Evolutionary conservation across 1,284 basidiomycete genomes (phyloP).

Genomic region (Sanghuangporus sanghuang): DNA sequence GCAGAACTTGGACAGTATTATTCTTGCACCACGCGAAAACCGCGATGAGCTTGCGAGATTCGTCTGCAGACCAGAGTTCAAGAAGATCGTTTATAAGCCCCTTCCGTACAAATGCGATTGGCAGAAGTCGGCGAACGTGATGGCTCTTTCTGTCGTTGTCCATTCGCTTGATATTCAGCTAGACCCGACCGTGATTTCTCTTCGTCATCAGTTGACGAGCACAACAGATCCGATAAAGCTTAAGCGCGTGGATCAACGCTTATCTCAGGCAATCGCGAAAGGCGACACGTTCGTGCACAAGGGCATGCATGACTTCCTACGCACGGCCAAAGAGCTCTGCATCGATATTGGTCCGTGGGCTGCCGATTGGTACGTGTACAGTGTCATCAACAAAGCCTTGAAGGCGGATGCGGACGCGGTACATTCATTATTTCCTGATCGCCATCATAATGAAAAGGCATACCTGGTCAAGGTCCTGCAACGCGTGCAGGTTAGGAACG

Average conservation of each 20-base stretch:
- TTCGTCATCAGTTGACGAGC: conserved; percentile 42
- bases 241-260: conserved; percentile 51
- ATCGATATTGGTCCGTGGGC: conserved; percentile 64
- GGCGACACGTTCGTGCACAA: conserved; percentile 59
- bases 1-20: conserved; percentile 58
- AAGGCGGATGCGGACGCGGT: conserved; percentile 38
- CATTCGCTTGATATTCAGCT: conserved; percentile 50
- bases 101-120: conserved; percentile 25
- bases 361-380: conserved; percentile 66
- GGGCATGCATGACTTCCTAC: conserved; percentile 53
- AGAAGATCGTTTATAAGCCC: conserved; percentile 44
- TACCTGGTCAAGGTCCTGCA: conserved; percentile 51
- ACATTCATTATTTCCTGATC: conserved; percentile 33
- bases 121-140: conserved; percentile 43
- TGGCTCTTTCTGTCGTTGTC: conserved; percentile 39
- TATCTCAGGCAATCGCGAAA: conserved; percentile 55
- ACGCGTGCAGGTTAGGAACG: conserved; percentile 35
- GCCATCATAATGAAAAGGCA: conserved; percentile 52
- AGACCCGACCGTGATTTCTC: conserved; percentile 54
- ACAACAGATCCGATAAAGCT: conserved; percentile 31
- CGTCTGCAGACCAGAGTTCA: conserved; percentile 62
- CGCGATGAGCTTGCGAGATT: conserved; percentile 50
- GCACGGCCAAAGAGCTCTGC: conserved; percentile 54
- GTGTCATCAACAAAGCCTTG: conserved; percentile 46
- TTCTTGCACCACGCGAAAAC: conserved; percentile 54